A percentile compares a stretch with the other conserved stretches of the same genome.
Evolutionary conservation across 2,329 filamentous ascomycete species (phyloP).

Genomic region (Penicillium sp.): DNA sequence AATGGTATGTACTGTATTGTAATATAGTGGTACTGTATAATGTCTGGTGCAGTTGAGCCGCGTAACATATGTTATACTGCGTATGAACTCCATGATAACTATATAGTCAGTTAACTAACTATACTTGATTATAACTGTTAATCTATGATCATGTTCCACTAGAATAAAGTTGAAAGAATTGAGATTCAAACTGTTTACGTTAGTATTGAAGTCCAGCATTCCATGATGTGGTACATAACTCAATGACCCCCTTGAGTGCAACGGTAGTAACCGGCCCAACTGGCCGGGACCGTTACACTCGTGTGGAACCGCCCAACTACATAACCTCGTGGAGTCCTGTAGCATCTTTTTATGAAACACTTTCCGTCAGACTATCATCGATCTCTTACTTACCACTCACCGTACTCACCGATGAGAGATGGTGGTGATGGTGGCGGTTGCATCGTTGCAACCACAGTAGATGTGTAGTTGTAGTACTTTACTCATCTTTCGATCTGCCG

Average conservation of each 20-base stretch:
- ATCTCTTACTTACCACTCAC: too few relatives aligned
- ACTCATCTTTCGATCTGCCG: too few relatives aligned
- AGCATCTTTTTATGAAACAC: constrained; percentile 4
- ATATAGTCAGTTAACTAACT: too few relatives aligned
- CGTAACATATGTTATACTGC: too few relatives aligned
- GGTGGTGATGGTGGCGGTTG: constrained; percentile 3
- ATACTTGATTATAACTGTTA: too few relatives aligned
- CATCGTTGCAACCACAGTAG: constrained; percentile 6
- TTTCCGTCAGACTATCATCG: too few relatives aligned
- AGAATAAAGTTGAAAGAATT: not conserved
- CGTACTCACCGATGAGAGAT: not conserved
- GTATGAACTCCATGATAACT: too few relatives aligned
- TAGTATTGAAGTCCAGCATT: constrained; percentile 3
- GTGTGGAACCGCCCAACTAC: constrained; percentile 19
- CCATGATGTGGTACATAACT: constrained; percentile 12
- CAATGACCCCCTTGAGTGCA: constrained; percentile 27
- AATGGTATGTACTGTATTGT: constrained; percentile 9
- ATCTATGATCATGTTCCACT: too few relatives aligned
- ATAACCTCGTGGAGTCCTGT: constrained; percentile 11
- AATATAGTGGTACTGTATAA: too few relatives aligned
- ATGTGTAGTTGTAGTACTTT: not conserved
- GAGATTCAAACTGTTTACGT: not conserved
- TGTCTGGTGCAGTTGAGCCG: too few relatives aligned
- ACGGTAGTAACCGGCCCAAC: constrained; percentile 27
- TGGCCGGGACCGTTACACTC: constrained; percentile 25